Conservation (phyloP, 2,329 filamentous ascomycete genomes). For the Fusarium sp. region DNA sequence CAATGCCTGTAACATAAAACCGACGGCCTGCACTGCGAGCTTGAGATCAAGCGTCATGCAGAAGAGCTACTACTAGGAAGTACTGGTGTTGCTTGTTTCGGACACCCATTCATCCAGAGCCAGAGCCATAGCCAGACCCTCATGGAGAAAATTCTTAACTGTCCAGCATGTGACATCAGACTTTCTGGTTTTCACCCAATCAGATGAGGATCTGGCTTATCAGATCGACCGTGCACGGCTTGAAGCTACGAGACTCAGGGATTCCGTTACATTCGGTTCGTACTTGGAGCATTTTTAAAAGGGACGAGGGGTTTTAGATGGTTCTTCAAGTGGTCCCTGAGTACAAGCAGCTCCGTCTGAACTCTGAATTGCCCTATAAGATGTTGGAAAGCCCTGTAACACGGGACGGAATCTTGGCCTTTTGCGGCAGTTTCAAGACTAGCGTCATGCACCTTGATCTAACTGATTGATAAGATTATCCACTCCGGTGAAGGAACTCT, state of each 20-base stretch:
- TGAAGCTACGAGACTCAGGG: conserved; percentile 8
- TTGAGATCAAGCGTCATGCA: conserved; percentile 8
- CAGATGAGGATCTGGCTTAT: conserved; percentile 21
- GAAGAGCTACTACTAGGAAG: conserved; percentile 10
- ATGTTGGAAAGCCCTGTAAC: conserved; percentile 18
- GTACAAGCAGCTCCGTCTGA: conserved; percentile 11
- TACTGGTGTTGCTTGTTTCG: conserved; percentile 23
- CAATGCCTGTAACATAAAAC: conserved; percentile 29
- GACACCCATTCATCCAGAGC: conserved; percentile 3
- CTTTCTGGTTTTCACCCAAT: conserved; percentile 34
- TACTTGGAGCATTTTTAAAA: conserved; percentile 6
- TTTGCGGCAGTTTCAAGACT: conserved; percentile 13
- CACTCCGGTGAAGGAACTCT: conserved; percentile 9
- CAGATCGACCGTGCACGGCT: conserved; percentile 42
- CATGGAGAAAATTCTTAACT: conserved; percentile 43
- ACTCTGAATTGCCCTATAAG: background rate
- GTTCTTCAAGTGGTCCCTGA: conserved; percentile 12
- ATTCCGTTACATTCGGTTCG: conserved; percentile 12
- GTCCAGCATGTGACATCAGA: conserved; percentile 45
- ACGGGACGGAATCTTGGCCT: conserved; percentile 12
- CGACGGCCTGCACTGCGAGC: conserved; percentile 38
- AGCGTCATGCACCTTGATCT: conserved; percentile 43
- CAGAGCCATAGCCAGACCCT: background rate
- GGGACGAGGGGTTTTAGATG: conserved; percentile 8
- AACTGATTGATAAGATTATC: conserved; percentile 48